Percentiles rank a stretch among this genome's conserved stretches.
These are phyloP conservation scores for Zelonia costaricensis DNA, from an alignment of 208 protist species.

Conservation along the genomic window DNA sequence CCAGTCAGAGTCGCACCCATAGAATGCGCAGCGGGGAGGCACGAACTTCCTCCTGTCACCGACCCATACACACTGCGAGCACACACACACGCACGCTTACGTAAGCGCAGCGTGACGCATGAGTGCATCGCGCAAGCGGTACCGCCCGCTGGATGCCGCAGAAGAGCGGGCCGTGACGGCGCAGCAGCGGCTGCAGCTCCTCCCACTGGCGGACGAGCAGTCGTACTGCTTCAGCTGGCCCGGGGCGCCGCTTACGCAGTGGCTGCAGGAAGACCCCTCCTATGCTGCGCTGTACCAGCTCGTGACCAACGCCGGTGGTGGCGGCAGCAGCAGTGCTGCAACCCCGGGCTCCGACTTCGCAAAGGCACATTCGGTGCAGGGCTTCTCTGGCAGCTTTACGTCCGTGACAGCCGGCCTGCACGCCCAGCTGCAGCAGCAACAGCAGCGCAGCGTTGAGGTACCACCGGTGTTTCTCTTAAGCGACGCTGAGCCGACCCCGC, in stretches of 20 bases:
- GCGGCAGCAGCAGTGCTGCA: slow-evolving; percentile 1
- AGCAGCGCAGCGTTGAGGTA: slow-evolving; percentile 15
- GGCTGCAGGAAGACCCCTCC: slow-evolving; percentile 18
- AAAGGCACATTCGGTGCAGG: neutral
- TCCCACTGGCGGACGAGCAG: slow-evolving; percentile 64
- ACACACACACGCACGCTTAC: slow-evolving; percentile 16
- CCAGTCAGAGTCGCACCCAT: no score
- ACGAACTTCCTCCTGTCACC: no score
- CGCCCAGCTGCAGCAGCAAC: no score
- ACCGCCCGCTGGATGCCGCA: slow-evolving; percentile 72
- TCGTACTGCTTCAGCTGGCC: slow-evolving; percentile 90
- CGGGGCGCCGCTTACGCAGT: slow-evolving; percentile 39
- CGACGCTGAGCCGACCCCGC: neutral
- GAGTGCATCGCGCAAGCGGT: slow-evolving; percentile 62
- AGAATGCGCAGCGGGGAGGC: no score
- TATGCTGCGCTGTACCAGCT: slow-evolving; percentile 28
- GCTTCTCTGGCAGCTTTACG: neutral
- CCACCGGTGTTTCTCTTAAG: slow-evolving; percentile 19
- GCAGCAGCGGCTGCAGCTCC: slow-evolving; percentile 45
- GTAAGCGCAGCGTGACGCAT: slow-evolving; percentile 31
- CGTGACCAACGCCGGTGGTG: neutral
- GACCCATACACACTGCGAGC: neutral
- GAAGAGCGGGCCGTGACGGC: slow-evolving; percentile 67
- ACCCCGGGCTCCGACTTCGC: neutral
- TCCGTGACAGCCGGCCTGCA: no score